Percentiles rank a stretch among this genome's conserved stretches.
Evolutionary conservation across 495 filamentous ascomycete genomes (phyloP).

Genomic region (Letharia columbiana): DNA sequence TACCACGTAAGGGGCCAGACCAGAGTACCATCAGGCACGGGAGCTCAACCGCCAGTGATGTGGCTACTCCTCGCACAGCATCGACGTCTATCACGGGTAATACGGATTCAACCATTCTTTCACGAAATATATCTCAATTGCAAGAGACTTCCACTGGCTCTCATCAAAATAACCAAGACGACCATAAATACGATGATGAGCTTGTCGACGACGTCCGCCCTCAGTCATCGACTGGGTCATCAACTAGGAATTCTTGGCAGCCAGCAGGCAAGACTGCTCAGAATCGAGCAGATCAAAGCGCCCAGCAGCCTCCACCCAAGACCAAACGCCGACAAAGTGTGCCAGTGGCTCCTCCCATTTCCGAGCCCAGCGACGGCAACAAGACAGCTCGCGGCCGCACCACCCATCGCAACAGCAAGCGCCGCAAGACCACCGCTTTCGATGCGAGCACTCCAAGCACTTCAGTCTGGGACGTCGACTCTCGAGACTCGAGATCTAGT

Average conservation of each 20-base stretch:
- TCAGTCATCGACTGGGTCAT: background rate
- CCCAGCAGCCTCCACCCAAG: background rate
- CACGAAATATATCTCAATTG: background rate
- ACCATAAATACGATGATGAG: background rate
- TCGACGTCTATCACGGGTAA: background rate
- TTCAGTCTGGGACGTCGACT: background rate
- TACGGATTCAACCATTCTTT: background rate
- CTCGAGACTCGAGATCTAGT: background rate
- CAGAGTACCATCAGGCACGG: background rate
- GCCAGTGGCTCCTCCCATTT: background rate
- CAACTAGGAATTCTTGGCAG: background rate
- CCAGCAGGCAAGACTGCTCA: background rate
- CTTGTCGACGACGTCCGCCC: background rate
- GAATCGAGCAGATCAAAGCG: background rate
- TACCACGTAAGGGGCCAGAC: background rate
- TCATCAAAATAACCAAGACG: background rate
- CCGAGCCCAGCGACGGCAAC: background rate
- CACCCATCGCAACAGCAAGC: background rate
- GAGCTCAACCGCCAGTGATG: background rate
- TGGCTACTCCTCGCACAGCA: background rate
- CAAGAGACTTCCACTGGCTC: background rate
- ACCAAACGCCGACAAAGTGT: background rate
- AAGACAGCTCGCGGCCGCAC: background rate
- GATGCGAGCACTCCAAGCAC: background rate
- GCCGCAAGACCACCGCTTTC: conserved; percentile 10